Conservation (phyloP, 257 asterid species). For the Solanum sparsipilum region DNA sequence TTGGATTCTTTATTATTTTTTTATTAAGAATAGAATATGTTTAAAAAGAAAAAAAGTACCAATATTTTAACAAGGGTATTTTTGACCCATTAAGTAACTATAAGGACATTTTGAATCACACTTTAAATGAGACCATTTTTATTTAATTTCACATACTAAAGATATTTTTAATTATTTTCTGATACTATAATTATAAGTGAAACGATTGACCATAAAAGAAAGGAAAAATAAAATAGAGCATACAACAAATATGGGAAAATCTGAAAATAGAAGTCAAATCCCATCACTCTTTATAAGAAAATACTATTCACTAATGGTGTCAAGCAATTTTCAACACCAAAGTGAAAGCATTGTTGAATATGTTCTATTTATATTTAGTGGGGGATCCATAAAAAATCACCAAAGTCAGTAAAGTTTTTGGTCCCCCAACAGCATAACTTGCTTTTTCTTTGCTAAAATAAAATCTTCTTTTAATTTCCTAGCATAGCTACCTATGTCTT, state of each 20-base stretch:
- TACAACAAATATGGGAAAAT: background rate
- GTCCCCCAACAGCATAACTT: conserved; percentile 37
- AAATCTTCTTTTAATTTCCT: conserved; percentile 1
- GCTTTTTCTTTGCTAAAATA: background rate
- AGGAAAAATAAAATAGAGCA: background rate
- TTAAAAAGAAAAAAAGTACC: too few relatives aligned
- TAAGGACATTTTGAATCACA: too few relatives aligned
- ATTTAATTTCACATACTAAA: too few relatives aligned
- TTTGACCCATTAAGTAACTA: too few relatives aligned
- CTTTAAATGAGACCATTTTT: too few relatives aligned
- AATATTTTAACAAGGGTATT: too few relatives aligned
- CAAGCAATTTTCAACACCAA: conserved; percentile 40
- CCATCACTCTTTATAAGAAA: conserved; percentile 28
- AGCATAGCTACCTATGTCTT: background rate
- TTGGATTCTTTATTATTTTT: background rate
- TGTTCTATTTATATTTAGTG: conserved; percentile 33
- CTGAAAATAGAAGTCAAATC: conserved; percentile 31
- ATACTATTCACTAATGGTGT: conserved; percentile 37
- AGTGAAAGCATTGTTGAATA: conserved; percentile 56
- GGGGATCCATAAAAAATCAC: conserved; percentile 29
- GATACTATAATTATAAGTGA: background rate
- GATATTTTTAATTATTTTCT: too few relatives aligned
- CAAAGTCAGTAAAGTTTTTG: conserved; percentile 19
- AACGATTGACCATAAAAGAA: background rate
- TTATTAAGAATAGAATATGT: background rate